phyloP scores from a whole-genome alignment of 345 rosid genomes.

The Viola odorata region DNA sequence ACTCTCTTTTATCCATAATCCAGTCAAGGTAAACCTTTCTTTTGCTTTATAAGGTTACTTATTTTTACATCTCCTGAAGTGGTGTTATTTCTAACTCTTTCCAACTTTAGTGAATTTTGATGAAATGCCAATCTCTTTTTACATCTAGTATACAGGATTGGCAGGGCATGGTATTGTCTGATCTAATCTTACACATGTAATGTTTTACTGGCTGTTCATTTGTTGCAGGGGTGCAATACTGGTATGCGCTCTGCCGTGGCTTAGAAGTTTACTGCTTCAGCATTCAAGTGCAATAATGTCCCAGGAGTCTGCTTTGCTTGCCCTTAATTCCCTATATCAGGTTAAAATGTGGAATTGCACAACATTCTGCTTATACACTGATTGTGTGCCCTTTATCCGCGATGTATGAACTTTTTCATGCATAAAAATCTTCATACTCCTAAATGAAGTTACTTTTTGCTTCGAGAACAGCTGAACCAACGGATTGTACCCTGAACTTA shows the following conservation, averaged over 20 bases:
- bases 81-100: background rate
- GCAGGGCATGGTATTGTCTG: background rate
- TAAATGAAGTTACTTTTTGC: background rate
- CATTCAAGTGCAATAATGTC: constrained; percentile 85
- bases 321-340: constrained; percentile 84
- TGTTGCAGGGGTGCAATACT: constrained; percentile 76
- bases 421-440: background rate
- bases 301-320: constrained; percentile 64
- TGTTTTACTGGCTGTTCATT: background rate
- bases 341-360: constrained; percentile 24
- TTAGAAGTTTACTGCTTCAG: constrained; percentile 67
- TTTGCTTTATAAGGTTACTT: background rate
- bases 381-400: background rate
- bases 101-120: background rate
- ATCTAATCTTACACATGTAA: background rate
- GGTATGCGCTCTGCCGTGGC: constrained; percentile 88
- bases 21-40: constrained; percentile 54
- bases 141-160: background rate
- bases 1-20: constrained; percentile 60
- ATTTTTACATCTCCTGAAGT: background rate
- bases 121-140: background rate
- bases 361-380: background rate
- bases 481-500: background rate
- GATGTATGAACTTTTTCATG: background rate
- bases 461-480: background rate